Base-by-base conservation (phyloP, 202 grass and related monocot genomes). In the Brachypodium distachyon region DNA sequence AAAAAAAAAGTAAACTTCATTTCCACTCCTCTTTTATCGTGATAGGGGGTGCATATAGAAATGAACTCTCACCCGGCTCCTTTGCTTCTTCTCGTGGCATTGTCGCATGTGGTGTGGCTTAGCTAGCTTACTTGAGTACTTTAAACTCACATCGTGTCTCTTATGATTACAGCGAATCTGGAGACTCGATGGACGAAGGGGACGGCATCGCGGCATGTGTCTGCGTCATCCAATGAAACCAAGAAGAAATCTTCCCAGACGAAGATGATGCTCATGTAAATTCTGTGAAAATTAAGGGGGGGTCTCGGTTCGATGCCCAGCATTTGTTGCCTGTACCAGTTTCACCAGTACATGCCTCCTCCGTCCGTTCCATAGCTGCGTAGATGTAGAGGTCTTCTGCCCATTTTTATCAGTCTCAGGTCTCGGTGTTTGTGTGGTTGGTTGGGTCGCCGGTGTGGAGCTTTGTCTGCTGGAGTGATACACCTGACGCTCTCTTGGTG, bases 211-310 rank as follows among this genome's bases (percentile, higher is more conserved):
- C 82, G 7, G 31, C 61, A 42, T 85, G 87, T 78, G 77, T 83
- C 39, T 93, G 87, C 25, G 49, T 80, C 47, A 83, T 93, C 68
- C 91, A 93, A 81, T 92, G 79, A 93, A 88, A 51, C 84, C 76
- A 80, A 57, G 74, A 79, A 85, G 74, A 49, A n/a, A 36, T 57
- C 64, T 19, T 21, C 56, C n/a, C 61, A 50, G 77, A 58, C n/a
- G n/a, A n/a, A n/a, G n/a, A n/a, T n/a, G n/a, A n/a, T 5, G 37
- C 48, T 75, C 39, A 8, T 70, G 77, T 65, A 66, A 70, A 77
- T 84, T 84, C 25, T 76, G 17, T 33, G 67, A 54, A 53, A 60
- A 61, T 69, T 69, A 69, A 74, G 37, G 49, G 68, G 61, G n/a
- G n/a, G n/a, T n/a, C n/a, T n/a, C 14, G 44, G 46, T 78, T 12